Evolutionary conservation across 2,329 filamentous ascomycete genomes (phyloP).

Genomic region (Xylaria sp.): DNA sequence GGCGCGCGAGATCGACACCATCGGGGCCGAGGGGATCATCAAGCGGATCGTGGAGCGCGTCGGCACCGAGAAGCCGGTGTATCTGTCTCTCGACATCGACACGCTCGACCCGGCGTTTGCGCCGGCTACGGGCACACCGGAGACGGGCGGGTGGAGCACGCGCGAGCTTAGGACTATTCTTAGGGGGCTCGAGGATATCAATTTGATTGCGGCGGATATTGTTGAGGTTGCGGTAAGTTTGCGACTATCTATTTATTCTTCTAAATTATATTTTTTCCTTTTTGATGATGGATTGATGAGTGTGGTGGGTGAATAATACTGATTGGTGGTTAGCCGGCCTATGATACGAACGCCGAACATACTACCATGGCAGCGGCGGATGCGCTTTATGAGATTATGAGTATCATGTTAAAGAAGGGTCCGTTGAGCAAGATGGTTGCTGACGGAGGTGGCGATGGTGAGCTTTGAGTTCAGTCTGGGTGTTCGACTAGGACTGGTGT

Average conservation of each 20-base stretch:
- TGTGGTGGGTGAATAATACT: too few species aligned
- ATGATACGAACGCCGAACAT: constrained; percentile 72
- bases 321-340: constrained; percentile 58
- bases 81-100: constrained; percentile 88
- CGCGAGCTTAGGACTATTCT: constrained; percentile 78
- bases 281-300: too few species aligned
- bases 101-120: constrained; percentile 87
- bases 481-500: too few species aligned
- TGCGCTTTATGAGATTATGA: constrained; percentile 76
- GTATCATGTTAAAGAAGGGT: constrained; percentile 78
- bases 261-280: too few species aligned
- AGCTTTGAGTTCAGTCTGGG: constrained; percentile 35
- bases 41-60: constrained; percentile 80
- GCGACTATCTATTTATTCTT: too few species aligned
- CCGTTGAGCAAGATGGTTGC: constrained; percentile 59
- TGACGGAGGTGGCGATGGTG: constrained; percentile 21
- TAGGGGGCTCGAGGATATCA: constrained; percentile 74
- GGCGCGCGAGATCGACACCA: constrained; percentile 66
- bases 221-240: constrained; percentile 72
- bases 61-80: constrained; percentile 78
- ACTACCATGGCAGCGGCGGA: constrained; percentile 69
- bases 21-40: constrained; percentile 76
- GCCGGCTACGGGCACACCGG: constrained; percentile 78
- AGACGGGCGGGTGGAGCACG: constrained; percentile 81
- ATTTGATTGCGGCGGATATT: constrained; percentile 76